Conservation (phyloP, 2,329 filamentous ascomycete species). For the Teratosphaeria gauchensis region DNA sequence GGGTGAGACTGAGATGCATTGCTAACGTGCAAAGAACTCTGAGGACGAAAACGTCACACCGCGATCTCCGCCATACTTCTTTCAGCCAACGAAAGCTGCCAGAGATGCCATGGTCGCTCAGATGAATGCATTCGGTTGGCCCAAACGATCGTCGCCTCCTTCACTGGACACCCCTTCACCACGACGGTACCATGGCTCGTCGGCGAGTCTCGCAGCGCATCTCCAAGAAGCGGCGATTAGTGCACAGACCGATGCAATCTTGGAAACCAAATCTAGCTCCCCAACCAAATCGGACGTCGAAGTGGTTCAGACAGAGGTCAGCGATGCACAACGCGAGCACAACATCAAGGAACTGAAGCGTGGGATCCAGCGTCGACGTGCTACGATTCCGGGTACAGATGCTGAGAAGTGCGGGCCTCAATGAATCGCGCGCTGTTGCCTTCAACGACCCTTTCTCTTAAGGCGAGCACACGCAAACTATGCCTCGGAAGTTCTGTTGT, state of each 20-base stretch:
- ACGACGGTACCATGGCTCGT: background rate
- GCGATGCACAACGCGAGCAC: background rate
- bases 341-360: background rate
- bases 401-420: background rate
- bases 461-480: background rate
- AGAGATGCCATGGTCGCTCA: background rate
- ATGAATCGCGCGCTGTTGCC: background rate
- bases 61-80: background rate
- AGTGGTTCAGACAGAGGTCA: background rate
- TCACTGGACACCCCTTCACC: background rate
- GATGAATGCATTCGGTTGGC: background rate
- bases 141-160: background rate
- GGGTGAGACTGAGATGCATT: background rate
- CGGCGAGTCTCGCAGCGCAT: background rate
- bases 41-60: background rate
- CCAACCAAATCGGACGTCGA: background rate
- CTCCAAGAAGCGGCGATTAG: background rate
- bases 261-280: background rate
- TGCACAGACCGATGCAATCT: background rate
- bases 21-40: background rate
- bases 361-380: background rate
- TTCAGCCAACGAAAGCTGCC: background rate
- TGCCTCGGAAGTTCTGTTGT: background rate
- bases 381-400: no score
- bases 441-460: background rate